Evolutionary conservation across 805 yeast species (phyloP), one percentile per base, ranked within the genome.

Genomic region (Starmerella riodocensis): DNA sequence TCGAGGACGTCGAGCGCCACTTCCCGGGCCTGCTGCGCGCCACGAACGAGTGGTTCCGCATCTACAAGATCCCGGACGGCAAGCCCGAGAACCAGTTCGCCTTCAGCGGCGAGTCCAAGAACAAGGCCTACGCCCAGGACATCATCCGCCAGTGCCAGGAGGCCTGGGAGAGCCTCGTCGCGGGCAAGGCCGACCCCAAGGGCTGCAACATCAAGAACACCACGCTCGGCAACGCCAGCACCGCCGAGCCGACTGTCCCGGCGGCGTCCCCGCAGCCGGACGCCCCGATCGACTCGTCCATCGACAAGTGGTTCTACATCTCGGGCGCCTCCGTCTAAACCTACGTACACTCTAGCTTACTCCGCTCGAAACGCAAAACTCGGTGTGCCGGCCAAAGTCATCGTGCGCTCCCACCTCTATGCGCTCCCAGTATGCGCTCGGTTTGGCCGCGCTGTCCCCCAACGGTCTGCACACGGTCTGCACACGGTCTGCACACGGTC

Each of bases 301-400:
- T 88, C 61, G 97, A 88, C 74, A 88, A 88, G 70, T 88, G 98
- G 98, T 88, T 91, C 74, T 88, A 76, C 76, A 88, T 88, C 60
- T 83, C 69, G 36, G 68, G 69, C 36, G 61, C 62, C 41, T 47
- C 45, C 18, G 51, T 49, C 31, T 48, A 53, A 36, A 20, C 14
- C 14, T 9, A 28, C 9, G 31, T 28, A 11, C 9, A 28, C 9
- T 28, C 17, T 11, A 28, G n/a, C n/a, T n/a, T n/a, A n/a, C n/a
- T n/a, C n/a, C n/a, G n/a, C n/a, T n/a, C n/a, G n/a, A n/a, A n/a
- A n/a, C n/a, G n/a, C n/a, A n/a, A n/a, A n/a, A n/a, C n/a, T n/a
- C n/a, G n/a, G n/a, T n/a, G n/a, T n/a, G n/a, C n/a, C n/a, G n/a
- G n/a, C n/a, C n/a, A n/a, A n/a, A n/a, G n/a, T n/a, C n/a, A n/a